These are phyloP conservation scores for Alternaria atra DNA, from an alignment of 2,329 filamentous ascomycete genomes.

Conservation along the genomic window DNA sequence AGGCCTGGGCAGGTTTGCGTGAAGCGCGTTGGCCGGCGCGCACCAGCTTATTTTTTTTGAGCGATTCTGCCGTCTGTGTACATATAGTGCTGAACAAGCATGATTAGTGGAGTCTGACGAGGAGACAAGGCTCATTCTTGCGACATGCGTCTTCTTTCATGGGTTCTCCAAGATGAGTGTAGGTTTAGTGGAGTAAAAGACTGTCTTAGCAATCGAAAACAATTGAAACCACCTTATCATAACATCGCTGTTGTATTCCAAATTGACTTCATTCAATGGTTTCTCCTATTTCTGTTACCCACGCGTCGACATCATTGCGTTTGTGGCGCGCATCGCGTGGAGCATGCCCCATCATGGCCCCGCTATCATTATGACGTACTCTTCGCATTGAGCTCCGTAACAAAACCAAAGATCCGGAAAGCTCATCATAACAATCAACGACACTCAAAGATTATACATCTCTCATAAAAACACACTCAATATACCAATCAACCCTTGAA, in stretches of 20 bases:
- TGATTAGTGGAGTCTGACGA: slow-evolving; percentile 8
- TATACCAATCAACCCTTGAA: neutral
- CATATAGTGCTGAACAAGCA: slow-evolving; percentile 24
- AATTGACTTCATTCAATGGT: neutral
- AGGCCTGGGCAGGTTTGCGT: neutral
- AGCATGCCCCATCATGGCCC: slow-evolving; percentile 15
- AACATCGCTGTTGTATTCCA: neutral
- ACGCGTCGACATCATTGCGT: slow-evolving; percentile 9
- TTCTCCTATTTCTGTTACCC: neutral
- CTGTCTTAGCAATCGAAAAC: slow-evolving; percentile 18
- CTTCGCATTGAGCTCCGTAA: slow-evolving; percentile 17
- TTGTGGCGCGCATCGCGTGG: slow-evolving; percentile 29
- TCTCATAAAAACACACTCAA: neutral
- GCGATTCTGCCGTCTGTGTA: slow-evolving; percentile 12
- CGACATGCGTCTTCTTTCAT: slow-evolving; percentile 4
- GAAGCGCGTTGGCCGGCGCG: neutral
- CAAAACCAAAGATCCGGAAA: slow-evolving; percentile 17
- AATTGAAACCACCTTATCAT: neutral
- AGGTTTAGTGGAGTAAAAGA: slow-evolving; percentile 16
- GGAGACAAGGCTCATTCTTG: slow-evolving; percentile 5
- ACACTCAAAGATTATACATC: neutral
- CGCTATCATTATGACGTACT: slow-evolving; percentile 35
- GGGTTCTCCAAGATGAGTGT: slow-evolving; percentile 2
- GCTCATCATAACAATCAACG: slow-evolving; percentile 14
- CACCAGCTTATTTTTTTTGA: slow-evolving; percentile 4